phyloP scores from a whole-genome alignment of 306 rosid genomes.

The Pterocarpus santalinus region DNA sequence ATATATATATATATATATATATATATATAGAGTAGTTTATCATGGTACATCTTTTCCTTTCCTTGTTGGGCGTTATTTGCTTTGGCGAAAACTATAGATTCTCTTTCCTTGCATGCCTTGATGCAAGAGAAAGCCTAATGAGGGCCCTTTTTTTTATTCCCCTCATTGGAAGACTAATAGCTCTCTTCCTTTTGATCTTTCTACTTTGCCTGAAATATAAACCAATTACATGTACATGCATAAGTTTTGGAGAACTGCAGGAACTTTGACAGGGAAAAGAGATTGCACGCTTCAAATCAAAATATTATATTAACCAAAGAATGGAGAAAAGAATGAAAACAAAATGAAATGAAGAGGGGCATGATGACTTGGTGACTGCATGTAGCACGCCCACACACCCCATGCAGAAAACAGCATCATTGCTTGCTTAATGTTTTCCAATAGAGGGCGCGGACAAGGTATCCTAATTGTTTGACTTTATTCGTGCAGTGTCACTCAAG shows the following conservation, averaged over 20 bases:
- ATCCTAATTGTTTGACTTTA: too few species aligned
- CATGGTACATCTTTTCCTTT: slow-evolving; percentile 33
- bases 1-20: too few species aligned
- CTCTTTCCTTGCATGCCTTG: slow-evolving; percentile 55
- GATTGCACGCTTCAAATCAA: background rate
- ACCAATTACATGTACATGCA: background rate
- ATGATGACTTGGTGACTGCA: slow-evolving; percentile 47
- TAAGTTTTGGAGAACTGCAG: background rate
- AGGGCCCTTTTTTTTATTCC: too few species aligned
- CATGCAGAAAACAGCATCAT: slow-evolving; percentile 67
- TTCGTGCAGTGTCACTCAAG: too few species aligned
- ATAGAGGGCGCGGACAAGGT: background rate
- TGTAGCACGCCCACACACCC: slow-evolving; percentile 58
- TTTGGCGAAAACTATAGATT: slow-evolving; percentile 55
- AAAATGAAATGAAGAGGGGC: too few species aligned
- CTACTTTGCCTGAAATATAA: background rate
- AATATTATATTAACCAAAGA: background rate
- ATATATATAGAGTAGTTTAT: slow-evolving; percentile 2
- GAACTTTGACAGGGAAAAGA: background rate
- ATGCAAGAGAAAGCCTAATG: slow-evolving; percentile 72
- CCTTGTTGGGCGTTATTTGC: slow-evolving; percentile 46
- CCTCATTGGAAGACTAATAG: too few species aligned
- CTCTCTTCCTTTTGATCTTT: slow-evolving; percentile 25
- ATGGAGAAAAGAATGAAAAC: too few species aligned
- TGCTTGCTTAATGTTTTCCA: slow-evolving; percentile 27